A percentile compares a stretch with the other conserved stretches of the same genome.
phyloP scores from a whole-genome alignment of 169 alveolate genomes.

The Ichthyophthirius multifiliis region DNA sequence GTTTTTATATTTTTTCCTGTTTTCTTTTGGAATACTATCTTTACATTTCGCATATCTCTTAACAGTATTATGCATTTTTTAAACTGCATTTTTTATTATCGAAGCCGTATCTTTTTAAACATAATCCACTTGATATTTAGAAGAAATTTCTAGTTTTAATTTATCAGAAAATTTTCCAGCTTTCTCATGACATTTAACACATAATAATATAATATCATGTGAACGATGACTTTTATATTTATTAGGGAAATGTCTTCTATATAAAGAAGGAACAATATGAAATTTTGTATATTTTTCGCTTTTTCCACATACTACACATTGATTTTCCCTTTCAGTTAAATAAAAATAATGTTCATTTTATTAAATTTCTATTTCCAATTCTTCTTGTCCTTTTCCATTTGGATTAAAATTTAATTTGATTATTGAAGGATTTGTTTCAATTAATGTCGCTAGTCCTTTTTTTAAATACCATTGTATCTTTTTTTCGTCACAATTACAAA shows the following conservation, averaged over 20 bases:
- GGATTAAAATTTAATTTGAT: constrained; percentile 75
- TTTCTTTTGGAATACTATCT: constrained; percentile 4
- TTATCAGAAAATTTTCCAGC: constrained; percentile 55
- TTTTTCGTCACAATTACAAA: constrained; percentile 75
- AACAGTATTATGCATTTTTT: neutral
- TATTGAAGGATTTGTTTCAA: constrained; percentile 48
- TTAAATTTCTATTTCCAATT: constrained; percentile 21
- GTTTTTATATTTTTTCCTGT: constrained; percentile 1
- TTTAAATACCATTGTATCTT: constrained; percentile 65
- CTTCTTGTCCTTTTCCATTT: constrained; percentile 54
- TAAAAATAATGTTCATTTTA: constrained; percentile 40
- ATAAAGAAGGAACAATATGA: constrained; percentile 74
- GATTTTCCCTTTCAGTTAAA: constrained; percentile 66
- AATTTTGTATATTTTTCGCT: constrained; percentile 64
- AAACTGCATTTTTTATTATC: neutral
- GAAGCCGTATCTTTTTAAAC: neutral
- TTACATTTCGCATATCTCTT: neutral
- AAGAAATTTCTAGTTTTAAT: constrained; percentile 44
- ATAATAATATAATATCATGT: constrained; percentile 77
- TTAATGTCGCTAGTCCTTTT: constrained; percentile 58
- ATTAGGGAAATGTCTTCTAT: constrained; percentile 72
- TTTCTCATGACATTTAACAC: constrained; percentile 74
- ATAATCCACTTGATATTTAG: constrained; percentile 52
- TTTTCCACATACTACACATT: constrained; percentile 80
- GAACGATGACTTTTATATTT: constrained; percentile 75